These are phyloP conservation scores for Forsythia suspensa DNA, from an alignment of 257 asterid genomes.

Conservation along the genomic window DNA sequence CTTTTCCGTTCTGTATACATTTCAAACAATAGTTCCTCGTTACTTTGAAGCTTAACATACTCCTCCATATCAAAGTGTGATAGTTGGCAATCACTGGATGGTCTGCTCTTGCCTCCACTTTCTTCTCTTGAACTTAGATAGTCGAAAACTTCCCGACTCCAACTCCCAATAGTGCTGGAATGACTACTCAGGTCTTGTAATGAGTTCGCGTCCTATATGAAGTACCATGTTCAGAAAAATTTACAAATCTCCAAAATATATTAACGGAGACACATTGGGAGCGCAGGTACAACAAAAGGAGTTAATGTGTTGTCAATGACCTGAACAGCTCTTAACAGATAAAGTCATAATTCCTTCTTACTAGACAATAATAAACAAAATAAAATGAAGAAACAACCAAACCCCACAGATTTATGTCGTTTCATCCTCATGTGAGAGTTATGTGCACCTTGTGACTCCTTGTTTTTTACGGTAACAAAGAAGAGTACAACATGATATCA, in stretches of 20 bases:
- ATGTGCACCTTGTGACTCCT: not conserved
- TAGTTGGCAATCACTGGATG: constrained; percentile 16
- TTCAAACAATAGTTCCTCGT: constrained; percentile 65
- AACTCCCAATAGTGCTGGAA: constrained; percentile 76
- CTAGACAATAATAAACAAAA: not conserved
- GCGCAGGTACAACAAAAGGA: not conserved
- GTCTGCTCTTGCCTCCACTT: constrained; percentile 13
- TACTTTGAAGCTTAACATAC: constrained; percentile 34
- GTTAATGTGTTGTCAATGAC: not conserved
- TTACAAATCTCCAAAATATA: not conserved
- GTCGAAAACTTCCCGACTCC: constrained; percentile 43
- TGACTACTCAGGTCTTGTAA: constrained; percentile 36
- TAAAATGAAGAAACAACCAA: not conserved
- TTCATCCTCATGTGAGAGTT: not conserved
- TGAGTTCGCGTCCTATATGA: constrained; percentile 36
- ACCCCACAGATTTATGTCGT: not conserved
- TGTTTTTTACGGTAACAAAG: not conserved
- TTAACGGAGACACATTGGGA: not conserved
- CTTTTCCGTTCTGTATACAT: constrained; percentile 56
- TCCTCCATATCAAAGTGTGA: constrained; percentile 63
- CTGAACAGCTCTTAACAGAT: not conserved
- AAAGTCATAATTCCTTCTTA: not conserved
- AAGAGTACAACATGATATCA: not conserved
- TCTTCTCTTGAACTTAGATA: constrained; percentile 23
- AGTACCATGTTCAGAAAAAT: constrained; percentile 12